Evolutionary conservation across 2,329 filamentous ascomycete species (phyloP).

Genomic region (Scopulariopsis brevicaulis): DNA sequence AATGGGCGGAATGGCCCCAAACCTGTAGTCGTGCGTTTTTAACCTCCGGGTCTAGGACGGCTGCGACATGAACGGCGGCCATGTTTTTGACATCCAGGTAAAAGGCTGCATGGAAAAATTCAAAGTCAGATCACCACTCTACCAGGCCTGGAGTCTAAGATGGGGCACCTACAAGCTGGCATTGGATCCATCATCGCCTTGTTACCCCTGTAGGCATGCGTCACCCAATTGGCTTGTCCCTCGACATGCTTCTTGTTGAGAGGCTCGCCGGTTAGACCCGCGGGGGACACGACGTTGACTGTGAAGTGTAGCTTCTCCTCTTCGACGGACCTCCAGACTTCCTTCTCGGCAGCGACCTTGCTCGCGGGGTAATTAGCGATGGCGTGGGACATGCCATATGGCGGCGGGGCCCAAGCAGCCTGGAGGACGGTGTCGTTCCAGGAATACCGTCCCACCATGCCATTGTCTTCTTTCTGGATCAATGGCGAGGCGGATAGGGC

Average conservation of each 20-base stretch:
- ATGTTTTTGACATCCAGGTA: slow-evolving; percentile 15
- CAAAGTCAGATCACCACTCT: neutral
- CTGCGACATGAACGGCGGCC: slow-evolving; percentile 16
- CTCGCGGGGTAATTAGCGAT: slow-evolving; percentile 16
- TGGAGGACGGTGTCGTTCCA: slow-evolving; percentile 19
- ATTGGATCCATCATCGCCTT: neutral
- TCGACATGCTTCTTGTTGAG: slow-evolving; percentile 11
- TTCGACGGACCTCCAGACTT: slow-evolving; percentile 16
- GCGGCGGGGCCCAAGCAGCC: slow-evolving; percentile 16
- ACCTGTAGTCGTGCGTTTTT: slow-evolving; percentile 14
- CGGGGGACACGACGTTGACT: slow-evolving; percentile 12
- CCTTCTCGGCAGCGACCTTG: slow-evolving; percentile 18
- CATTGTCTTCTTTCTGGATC: slow-evolving; percentile 5
- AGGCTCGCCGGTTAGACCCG: slow-evolving; percentile 8
- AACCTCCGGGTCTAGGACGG: slow-evolving; percentile 14
- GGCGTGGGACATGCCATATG: slow-evolving; percentile 9
- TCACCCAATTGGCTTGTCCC: neutral
- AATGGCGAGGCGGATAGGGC: neutral
- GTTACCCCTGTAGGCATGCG: neutral
- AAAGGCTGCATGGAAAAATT: slow-evolving; percentile 6
- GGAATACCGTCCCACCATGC: slow-evolving; percentile 11
- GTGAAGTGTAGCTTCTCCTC: slow-evolving; percentile 13
- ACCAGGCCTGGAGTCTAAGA: neutral
- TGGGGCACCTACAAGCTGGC: neutral
- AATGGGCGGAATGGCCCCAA: slow-evolving; percentile 13